Evolutionary conservation across 2,329 filamentous ascomycete species (phyloP), one percentile per base, ranked within the genome.

Genomic region (Bipolaris cookei): DNA sequence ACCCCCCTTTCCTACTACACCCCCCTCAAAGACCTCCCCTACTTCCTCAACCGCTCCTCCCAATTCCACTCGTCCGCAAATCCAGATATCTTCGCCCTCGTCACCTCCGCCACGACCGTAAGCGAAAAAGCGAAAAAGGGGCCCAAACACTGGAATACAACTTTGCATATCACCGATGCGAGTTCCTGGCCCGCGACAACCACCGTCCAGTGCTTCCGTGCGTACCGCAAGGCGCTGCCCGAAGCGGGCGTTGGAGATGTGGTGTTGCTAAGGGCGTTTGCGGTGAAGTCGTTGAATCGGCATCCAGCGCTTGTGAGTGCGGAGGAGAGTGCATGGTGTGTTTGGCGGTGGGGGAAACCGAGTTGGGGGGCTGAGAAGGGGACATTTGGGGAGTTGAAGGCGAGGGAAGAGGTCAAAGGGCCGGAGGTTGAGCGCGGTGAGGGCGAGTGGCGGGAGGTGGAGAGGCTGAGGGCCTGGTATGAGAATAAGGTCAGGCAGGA

Each of bases 261-360:
- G 0, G 65, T 83, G 0, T 58, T 83, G 21, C 67, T 82, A 3
- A 71, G 80, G 4, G 68, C 63, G 0, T 82, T 83, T 44, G 58
- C 50, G 0, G 80, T 82, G n/a, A 78, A 75, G 63, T 77, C 72
- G 13, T 58, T 72, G 14, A 78, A 79, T 45, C 63, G 70, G n/a
- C 70, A 46, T 66, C 69, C 62, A 14, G 58, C 51, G 42, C 46
- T 83, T 7, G 49, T 78, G 7, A 81, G 78, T 32, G 71, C 67
- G 1, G 79, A 80, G 5, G 74, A 77, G 45, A 80, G 78, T 51
- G 73, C 71, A 2, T 83, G 81, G 81, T 81, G 78, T 54, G 80
- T 82, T 2, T 83, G 80, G 79, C 68, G 77, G 3, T 79, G 66
- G 51, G 67, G 63, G 0, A 72, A 64, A 61, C 70, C 56, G 38